phyloP scores from a whole-genome alignment of 2,329 filamentous ascomycete genomes.

The Ophiostoma perfectum region DNA sequence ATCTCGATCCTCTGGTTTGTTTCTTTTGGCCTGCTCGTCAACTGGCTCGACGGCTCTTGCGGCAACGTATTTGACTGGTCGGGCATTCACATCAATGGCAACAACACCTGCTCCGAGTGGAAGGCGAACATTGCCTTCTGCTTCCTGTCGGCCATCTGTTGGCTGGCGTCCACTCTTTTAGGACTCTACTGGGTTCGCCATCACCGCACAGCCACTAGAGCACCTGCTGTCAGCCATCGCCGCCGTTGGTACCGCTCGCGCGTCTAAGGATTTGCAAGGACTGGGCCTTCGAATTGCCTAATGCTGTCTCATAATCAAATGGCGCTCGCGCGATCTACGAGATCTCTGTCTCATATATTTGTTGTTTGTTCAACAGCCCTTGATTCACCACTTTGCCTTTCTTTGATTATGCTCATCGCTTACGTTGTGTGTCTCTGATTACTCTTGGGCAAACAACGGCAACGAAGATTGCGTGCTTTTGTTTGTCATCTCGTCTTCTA shows the following conservation, averaged over 20 bases:
- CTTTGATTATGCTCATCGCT: neutral
- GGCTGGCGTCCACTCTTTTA: constrained; percentile 60
- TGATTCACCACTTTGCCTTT: neutral
- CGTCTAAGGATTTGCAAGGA: constrained; percentile 33
- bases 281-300: too few species aligned
- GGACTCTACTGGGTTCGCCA: constrained; percentile 51
- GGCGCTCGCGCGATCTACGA: neutral
- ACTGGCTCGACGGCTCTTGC: constrained; percentile 47
- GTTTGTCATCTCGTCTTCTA: neutral
- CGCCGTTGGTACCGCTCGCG: constrained; percentile 40
- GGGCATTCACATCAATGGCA: constrained; percentile 44
- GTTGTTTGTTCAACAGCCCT: neutral
- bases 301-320: too few species aligned
- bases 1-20: constrained; percentile 66
- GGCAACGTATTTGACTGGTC: constrained; percentile 57
- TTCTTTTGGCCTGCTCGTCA: constrained; percentile 60
- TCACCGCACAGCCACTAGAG: constrained; percentile 31
- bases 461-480: neutral
- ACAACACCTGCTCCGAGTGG: constrained; percentile 59
- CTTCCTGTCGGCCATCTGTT: constrained; percentile 65
- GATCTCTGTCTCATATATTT: neutral
- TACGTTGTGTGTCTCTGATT: neutral
- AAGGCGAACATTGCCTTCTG: constrained; percentile 66
- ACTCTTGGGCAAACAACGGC: neutral
- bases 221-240: constrained; percentile 21